Base-by-base conservation (phyloP, 768 basidiomycete genomes). In the Lactifluus echinatus region DNA sequence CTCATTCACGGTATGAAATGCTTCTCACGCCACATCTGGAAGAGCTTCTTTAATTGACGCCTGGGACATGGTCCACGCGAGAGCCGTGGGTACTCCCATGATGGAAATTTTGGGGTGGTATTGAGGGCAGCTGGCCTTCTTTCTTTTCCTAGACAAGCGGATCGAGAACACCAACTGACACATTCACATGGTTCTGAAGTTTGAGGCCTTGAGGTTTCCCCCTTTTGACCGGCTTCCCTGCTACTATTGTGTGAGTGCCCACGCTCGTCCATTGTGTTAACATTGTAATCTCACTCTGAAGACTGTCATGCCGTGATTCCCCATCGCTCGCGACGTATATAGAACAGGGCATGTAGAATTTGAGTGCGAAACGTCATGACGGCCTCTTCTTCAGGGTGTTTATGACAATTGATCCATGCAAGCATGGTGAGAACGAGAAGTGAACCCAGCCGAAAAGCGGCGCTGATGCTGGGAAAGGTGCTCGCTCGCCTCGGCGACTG, bases 371-470 rank as follows among this genome's bases (percentile, higher is more conserved):
- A 59, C 58, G 43, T 55, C 53, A 55, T 48, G 26, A 55, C 43
- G 43, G 49, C 19, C 40, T 23, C 52, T 49, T 54, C 47, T 59
- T 17, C 21, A 21, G 36, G 29, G 23, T 34, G n/a, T 44, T 45
- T 26, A 55, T 55, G 58, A 59, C 58, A 55, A 50, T 42, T 58
- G 24, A 5, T 29, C 44, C 46, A 49, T 53, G 57, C 26, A 46
- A 49, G 52, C 48, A 54, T 12, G 37, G 53, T 59, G 58, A 50
- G 40, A 57, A 59, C 55, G 48, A 49, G 57, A 59, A 59, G 56
- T 46, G 28, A 31, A 31, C 5, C 19, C 28, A 21, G 4, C 34
- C 53, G 58, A 59, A 45, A 42, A 44, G 58, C 23, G 58, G 58
- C 58, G 58, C 43, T 50, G 53, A 50, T 43, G 23, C 53, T 45